These are phyloP conservation scores for Nothopassalora personata DNA, from an alignment of 2,329 filamentous ascomycete genomes.

Conservation along the genomic window DNA sequence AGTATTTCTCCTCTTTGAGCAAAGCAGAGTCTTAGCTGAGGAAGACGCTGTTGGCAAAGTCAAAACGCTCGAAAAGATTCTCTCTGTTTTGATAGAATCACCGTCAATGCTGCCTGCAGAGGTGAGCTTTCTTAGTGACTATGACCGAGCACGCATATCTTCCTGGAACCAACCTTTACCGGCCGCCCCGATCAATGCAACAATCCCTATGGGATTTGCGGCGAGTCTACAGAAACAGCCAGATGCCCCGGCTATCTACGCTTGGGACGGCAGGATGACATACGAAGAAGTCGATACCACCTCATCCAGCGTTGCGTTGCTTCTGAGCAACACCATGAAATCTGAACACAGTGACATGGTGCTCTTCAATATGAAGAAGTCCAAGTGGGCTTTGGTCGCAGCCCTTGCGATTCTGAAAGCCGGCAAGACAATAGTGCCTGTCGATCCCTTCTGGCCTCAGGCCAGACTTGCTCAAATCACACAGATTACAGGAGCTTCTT, in stretches of 20 bases:
- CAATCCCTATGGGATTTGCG: too few species aligned
- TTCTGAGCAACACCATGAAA: background rate
- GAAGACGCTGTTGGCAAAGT: too few species aligned
- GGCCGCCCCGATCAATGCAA: too few species aligned
- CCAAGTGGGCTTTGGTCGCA: background rate
- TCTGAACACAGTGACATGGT: background rate
- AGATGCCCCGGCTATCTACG: slow-evolving; percentile 1
- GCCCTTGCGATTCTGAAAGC: background rate
- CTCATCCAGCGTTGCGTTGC: background rate
- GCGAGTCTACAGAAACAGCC: background rate
- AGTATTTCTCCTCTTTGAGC: too few species aligned
- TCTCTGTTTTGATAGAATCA: too few species aligned
- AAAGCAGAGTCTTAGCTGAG: too few species aligned
- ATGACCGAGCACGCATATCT: too few species aligned
- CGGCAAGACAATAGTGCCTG: background rate
- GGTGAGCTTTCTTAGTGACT: too few species aligned
- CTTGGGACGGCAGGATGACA: slow-evolving; percentile 12
- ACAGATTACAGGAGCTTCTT: background rate
- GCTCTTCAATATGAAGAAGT: background rate
- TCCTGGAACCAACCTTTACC: too few species aligned
- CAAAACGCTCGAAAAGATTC: too few species aligned
- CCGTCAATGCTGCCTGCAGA: too few species aligned
- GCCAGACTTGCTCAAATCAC: background rate
- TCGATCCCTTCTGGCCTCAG: background rate
- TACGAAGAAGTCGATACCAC: slow-evolving; percentile 6